phyloP scores from a whole-genome alignment of 2,329 filamentous ascomycete genomes.

The Neofusicoccum kwambonambiense region DNA sequence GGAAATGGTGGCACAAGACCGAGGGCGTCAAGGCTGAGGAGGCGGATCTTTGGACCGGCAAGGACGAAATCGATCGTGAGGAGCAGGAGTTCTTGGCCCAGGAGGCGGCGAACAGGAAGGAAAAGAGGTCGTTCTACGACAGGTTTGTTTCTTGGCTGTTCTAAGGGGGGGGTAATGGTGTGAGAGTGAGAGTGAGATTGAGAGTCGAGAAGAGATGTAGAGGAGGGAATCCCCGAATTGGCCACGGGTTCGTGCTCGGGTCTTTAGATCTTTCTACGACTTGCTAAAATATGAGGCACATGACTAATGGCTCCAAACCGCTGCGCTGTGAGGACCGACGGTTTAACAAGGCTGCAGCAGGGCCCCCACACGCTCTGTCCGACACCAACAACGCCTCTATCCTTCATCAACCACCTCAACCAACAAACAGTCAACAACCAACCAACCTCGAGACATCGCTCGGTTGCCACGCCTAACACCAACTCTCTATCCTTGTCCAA shows the following conservation, averaged over 20 bases:
- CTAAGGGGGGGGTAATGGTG: slow-evolving; percentile 36
- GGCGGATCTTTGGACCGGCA: slow-evolving; percentile 70
- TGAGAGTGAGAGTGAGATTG: background rate
- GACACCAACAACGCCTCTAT: background rate
- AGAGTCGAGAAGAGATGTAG: background rate
- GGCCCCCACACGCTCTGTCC: too few relatives aligned
- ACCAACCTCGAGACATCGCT: too few relatives aligned
- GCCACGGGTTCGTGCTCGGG: background rate
- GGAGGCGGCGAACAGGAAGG: slow-evolving; percentile 45
- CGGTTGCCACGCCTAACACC: too few relatives aligned
- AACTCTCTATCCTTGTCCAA: too few relatives aligned
- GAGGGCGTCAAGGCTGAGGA: slow-evolving; percentile 57
- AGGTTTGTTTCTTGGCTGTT: slow-evolving; percentile 62
- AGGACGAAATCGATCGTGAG: slow-evolving; percentile 70
- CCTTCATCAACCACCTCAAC: too few relatives aligned
- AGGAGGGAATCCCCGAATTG: background rate
- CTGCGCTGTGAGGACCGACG: background rate
- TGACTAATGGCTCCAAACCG: background rate
- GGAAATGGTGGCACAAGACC: slow-evolving; percentile 59
- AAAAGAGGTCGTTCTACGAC: slow-evolving; percentile 51
- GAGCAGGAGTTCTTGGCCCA: slow-evolving; percentile 66
- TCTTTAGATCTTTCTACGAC: background rate
- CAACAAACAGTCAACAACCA: too few relatives aligned
- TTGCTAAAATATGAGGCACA: slow-evolving; percentile 1
- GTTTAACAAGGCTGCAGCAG: too few relatives aligned